Conservation (phyloP, 306 rosid genomes). For the Quercus parvula region DNA sequence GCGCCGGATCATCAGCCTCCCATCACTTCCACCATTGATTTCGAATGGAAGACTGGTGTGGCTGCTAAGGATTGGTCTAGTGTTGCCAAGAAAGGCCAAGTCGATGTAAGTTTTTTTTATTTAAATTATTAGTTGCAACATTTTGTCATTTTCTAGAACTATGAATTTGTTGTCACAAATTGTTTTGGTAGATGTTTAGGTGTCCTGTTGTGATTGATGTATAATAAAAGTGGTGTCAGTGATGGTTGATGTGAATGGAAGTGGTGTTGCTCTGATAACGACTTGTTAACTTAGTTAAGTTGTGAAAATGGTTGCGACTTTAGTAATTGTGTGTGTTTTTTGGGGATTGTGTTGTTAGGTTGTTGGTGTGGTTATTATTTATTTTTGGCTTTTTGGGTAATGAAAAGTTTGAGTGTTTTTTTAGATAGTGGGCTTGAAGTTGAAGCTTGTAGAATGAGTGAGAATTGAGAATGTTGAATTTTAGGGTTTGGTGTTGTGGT, state of each 20-base stretch:
- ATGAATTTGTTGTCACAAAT: no score
- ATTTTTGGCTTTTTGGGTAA: background rate
- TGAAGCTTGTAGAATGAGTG: background rate
- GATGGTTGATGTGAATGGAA: no score
- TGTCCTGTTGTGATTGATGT: no score
- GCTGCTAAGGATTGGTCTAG: constrained; percentile 93
- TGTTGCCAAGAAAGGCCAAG: constrained; percentile 92
- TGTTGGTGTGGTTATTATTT: background rate
- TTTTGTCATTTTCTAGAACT: no score
- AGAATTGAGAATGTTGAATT: background rate
- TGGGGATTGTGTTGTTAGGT: background rate
- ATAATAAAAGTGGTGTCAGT: no score
- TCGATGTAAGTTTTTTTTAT: constrained; percentile 59
- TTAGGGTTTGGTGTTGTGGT: background rate
- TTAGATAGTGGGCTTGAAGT: background rate
- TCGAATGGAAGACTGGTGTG: constrained; percentile 92
- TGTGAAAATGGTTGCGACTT: no score
- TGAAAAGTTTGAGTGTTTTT: background rate
- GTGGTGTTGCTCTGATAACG: no score
- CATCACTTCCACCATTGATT: constrained; percentile 57
- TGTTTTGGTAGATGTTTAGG: background rate
- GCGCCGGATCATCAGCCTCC: constrained; percentile 62
- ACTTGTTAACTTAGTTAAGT: no score
- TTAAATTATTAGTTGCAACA: no score
- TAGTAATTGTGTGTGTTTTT: no score